Conservation (phyloP, 805 yeast species). For the Yarrowia deformans region DNA sequence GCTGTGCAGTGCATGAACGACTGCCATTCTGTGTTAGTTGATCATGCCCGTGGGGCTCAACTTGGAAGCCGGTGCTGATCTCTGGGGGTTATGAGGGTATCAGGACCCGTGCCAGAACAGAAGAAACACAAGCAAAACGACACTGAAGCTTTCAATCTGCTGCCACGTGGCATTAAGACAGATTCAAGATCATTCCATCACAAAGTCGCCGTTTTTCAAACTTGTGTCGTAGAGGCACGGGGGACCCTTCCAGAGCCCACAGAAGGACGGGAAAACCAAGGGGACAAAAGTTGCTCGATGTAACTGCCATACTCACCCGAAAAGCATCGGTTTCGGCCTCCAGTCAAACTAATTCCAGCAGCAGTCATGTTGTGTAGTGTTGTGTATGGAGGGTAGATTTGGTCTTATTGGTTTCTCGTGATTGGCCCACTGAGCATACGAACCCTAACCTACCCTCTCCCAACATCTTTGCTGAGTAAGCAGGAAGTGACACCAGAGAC, state of each 20-base stretch:
- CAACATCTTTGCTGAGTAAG: not conserved
- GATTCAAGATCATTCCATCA: not conserved
- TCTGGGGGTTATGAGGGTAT: not conserved
- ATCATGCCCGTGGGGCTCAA: not conserved
- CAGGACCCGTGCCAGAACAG: not conserved
- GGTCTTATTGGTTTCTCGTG: slow-evolving; percentile 38
- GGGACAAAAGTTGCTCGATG: slow-evolving; percentile 1
- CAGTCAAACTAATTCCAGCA: slow-evolving; percentile 54
- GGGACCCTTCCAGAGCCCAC: not conserved
- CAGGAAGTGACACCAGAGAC: not conserved
- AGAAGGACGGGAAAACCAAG: not conserved
- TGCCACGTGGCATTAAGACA: not conserved
- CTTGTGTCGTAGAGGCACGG: not conserved
- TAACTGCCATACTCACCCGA: slow-evolving; percentile 50
- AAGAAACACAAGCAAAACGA: not conserved
- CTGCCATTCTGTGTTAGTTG: slow-evolving; percentile 53
- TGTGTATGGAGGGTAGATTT: slow-evolving; percentile 22
- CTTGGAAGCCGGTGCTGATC: no score
- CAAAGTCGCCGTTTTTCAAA: not conserved
- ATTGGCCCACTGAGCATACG: slow-evolving; percentile 11
- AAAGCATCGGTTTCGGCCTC: slow-evolving; percentile 59
- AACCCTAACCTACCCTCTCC: slow-evolving; percentile 31
- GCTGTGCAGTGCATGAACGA: slow-evolving; percentile 57
- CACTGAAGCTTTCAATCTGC: not conserved
- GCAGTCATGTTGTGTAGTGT: slow-evolving; percentile 46